These are phyloP conservation scores for Ganoderma sinense DNA, from an alignment of 1,284 basidiomycete genomes.

Conservation along the genomic window DNA sequence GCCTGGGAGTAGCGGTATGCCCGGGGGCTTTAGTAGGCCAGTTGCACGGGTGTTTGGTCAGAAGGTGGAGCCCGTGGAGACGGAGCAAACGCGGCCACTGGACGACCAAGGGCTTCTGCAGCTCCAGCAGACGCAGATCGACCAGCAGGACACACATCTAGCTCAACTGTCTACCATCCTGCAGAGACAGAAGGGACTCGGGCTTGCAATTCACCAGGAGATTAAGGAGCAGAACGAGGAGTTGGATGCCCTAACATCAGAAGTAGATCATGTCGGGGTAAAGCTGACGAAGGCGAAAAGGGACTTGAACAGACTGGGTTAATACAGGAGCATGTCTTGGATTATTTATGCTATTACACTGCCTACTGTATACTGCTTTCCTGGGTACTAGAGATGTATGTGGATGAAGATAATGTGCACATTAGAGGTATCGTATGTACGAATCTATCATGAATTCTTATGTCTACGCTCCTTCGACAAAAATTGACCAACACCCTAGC, in stretches of 20 bases:
- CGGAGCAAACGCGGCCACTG: constrained; percentile 85
- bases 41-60: constrained; percentile 85
- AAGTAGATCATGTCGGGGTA: constrained; percentile 77
- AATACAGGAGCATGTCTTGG: constrained; percentile 23
- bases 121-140: constrained; percentile 83
- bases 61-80: constrained; percentile 74
- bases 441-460: constrained; percentile 29
- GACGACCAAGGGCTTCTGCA: constrained; percentile 85
- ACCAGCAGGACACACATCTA: constrained; percentile 86
- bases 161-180: constrained; percentile 83
- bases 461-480: constrained; percentile 45
- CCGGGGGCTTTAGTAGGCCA: constrained; percentile 46
- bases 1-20: constrained; percentile 36
- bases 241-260: constrained; percentile 78
- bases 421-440: constrained; percentile 28
- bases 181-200: constrained; percentile 87
- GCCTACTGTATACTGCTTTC: constrained; percentile 1
- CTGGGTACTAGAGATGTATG: constrained; percentile 23
- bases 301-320: constrained; percentile 80
- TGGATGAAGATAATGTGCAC: constrained; percentile 35
- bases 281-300: constrained; percentile 85
- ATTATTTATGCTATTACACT: constrained; percentile 13
- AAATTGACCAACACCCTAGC: constrained; percentile 62
- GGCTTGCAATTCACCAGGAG: constrained; percentile 88
- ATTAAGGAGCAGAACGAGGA: constrained; percentile 88